A percentile compares a stretch with the other conserved stretches of the same genome.
phyloP scores from a whole-genome alignment of 176 grass and related monocot species.

The Oryza officinalis region DNA sequence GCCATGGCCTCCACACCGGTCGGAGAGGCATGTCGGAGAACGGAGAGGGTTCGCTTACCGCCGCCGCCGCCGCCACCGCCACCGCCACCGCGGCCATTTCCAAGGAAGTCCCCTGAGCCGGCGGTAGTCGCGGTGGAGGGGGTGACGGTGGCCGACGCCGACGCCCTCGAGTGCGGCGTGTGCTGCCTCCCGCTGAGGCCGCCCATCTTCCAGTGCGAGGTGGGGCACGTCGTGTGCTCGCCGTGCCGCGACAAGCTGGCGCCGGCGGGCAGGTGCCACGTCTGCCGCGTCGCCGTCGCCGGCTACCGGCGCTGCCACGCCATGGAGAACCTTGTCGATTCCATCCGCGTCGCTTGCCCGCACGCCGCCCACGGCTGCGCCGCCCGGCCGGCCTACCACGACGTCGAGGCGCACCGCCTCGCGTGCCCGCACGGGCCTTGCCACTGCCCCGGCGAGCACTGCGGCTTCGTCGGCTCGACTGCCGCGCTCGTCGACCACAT shows the following conservation, averaged over 20 bases:
- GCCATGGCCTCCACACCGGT: no score
- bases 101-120: no score
- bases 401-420: neutral
- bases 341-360: neutral
- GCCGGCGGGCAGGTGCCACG: neutral
- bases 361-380: neutral
- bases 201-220: constrained; percentile 18
- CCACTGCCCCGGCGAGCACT: neutral
- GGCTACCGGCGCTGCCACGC: neutral
- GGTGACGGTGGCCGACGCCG: neutral
- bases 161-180: neutral
- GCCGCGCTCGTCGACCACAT: neutral
- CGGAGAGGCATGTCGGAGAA: no score
- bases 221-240: constrained; percentile 26
- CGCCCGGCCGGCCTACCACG: neutral
- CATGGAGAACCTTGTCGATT: neutral
- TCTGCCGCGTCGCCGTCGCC: no score
- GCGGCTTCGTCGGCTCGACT: neutral
- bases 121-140: no score
- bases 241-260: constrained; percentile 10
- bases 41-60: no score
- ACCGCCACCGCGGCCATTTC: no score
- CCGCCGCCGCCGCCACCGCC: no score
- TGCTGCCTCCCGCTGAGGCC: neutral
- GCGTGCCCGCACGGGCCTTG: neutral